Percentiles rank a stretch among this genome's conserved stretches.
These are phyloP conservation scores for Boletus speciosus DNA, from an alignment of 768 basidiomycete species.

Conservation along the genomic window DNA sequence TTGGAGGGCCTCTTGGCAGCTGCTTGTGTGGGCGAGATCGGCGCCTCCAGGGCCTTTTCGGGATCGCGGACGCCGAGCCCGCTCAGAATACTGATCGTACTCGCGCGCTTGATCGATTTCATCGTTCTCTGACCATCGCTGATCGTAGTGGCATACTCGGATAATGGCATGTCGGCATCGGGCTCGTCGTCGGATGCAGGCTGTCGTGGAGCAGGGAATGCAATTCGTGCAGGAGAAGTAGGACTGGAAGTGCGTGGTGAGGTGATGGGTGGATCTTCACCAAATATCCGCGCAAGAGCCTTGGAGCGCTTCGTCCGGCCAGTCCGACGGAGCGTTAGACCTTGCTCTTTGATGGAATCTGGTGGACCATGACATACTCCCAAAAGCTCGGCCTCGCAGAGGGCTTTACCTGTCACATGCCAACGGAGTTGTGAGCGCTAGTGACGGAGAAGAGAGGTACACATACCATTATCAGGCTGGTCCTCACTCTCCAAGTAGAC, in stretches of 20 bases:
- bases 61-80: slow-evolving; percentile 87
- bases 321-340: slow-evolving; percentile 67
- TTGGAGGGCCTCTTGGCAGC: slow-evolving; percentile 54
- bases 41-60: slow-evolving; percentile 58
- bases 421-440: not conserved
- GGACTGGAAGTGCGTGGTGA: slow-evolving; percentile 33
- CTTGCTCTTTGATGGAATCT: slow-evolving; percentile 75
- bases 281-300: slow-evolving; percentile 45
- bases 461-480: slow-evolving; percentile 51
- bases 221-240: slow-evolving; percentile 27
- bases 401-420: slow-evolving; percentile 52
- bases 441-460: not conserved
- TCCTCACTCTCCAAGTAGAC: slow-evolving; percentile 67
- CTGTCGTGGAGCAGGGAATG: slow-evolving; percentile 13
- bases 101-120: slow-evolving; percentile 70
- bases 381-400: slow-evolving; percentile 79
- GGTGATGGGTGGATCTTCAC: slow-evolving; percentile 38
- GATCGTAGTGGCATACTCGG: slow-evolving; percentile 30
- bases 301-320: slow-evolving; percentile 39
- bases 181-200: slow-evolving; percentile 35
- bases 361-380: slow-evolving; percentile 79
- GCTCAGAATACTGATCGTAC: slow-evolving; percentile 90
- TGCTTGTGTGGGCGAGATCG: slow-evolving; percentile 47
- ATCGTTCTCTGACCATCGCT: slow-evolving; percentile 25
- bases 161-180: slow-evolving; percentile 31